A percentile compares a stretch with the other conserved stretches of the same genome.
Conservation (phyloP, 140 eudicot genomes). For the Bidens hawaiensis region DNA sequence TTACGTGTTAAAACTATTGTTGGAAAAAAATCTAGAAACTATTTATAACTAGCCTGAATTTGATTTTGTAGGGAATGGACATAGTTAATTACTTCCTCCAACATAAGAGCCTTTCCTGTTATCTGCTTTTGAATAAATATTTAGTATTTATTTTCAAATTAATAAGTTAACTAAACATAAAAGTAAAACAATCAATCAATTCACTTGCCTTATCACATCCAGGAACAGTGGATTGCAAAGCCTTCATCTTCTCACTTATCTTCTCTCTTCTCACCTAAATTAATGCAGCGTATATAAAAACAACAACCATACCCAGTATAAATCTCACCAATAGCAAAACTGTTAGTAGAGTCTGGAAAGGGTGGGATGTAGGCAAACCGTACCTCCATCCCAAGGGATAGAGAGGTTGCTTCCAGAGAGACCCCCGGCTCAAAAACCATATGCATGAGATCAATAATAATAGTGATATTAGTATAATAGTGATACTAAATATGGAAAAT, state of each 20-base stretch:
- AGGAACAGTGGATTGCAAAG: conserved; percentile 78
- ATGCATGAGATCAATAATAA: too few relatives aligned
- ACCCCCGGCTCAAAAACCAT: too few relatives aligned
- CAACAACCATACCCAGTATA: too few relatives aligned
- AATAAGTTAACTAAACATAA: background rate
- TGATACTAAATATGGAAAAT: too few relatives aligned
- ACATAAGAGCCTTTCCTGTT: conserved; percentile 79
- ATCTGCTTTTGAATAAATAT: conserved; percentile 35
- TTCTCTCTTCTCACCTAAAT: conserved; percentile 77
- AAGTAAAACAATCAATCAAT: conserved; percentile 21
- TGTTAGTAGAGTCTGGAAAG: too few relatives aligned
- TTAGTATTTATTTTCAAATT: background rate
- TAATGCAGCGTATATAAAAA: too few relatives aligned
- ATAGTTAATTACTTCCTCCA: conserved; percentile 81
- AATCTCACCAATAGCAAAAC: too few relatives aligned
- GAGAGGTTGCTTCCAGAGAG: too few relatives aligned
- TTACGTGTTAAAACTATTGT: too few relatives aligned
- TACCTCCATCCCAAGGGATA: too few relatives aligned
- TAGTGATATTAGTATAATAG: too few relatives aligned
- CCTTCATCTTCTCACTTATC: conserved; percentile 85
- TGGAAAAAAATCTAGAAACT: background rate
- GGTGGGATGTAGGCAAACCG: too few relatives aligned
- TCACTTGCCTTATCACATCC: conserved; percentile 78
- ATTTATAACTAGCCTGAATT: conserved; percentile 49
- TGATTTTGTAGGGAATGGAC: conserved; percentile 75